These are phyloP conservation scores for Pseudomicrostroma phylloplanum DNA, from an alignment of 1,284 basidiomycete genomes.

Conservation along the genomic window DNA sequence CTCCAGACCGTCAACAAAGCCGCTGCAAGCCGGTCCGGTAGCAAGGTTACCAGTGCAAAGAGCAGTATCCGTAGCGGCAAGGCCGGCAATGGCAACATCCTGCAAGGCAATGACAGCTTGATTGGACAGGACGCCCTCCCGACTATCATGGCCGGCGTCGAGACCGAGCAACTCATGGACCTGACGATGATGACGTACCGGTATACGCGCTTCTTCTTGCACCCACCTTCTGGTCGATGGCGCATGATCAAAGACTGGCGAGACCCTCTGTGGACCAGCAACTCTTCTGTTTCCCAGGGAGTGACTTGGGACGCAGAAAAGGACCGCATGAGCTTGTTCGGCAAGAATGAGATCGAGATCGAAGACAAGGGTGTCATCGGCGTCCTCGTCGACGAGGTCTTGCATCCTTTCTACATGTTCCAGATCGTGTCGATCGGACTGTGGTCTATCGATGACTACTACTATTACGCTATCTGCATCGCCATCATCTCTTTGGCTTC, in stretches of 20 bases:
- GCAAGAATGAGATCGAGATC: slow-evolving; percentile 82
- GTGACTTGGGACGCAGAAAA: slow-evolving; percentile 36
- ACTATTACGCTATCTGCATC: slow-evolving; percentile 97
- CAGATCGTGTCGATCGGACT: slow-evolving; percentile 91
- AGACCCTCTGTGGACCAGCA: slow-evolving; percentile 69
- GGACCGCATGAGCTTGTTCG: slow-evolving; percentile 62
- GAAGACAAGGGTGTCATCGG: slow-evolving; percentile 74
- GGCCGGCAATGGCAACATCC: neutral
- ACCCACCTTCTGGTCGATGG: slow-evolving; percentile 77
- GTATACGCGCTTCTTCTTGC: slow-evolving; percentile 82
- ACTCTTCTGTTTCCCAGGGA: slow-evolving; percentile 49
- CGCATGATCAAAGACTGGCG: slow-evolving; percentile 82
- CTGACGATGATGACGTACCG: slow-evolving; percentile 59
- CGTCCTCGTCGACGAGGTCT: slow-evolving; percentile 69
- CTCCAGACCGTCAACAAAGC: slow-evolving; percentile 13
- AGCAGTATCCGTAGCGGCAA: slow-evolving; percentile 30
- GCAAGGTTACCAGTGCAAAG: slow-evolving; percentile 24
- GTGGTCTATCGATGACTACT: slow-evolving; percentile 85
- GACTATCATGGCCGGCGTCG: slow-evolving; percentile 34
- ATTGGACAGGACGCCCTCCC: slow-evolving; percentile 9
- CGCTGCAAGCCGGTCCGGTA: slow-evolving; percentile 22
- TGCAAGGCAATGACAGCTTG: slow-evolving; percentile 1
- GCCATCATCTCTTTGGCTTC: slow-evolving; percentile 82
- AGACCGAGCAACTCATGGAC: slow-evolving; percentile 47
- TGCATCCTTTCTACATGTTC: slow-evolving; percentile 59